These are phyloP conservation scores for Colletotrichum magnum DNA, from an alignment of 2,329 filamentous ascomycete genomes.

Conservation along the genomic window DNA sequence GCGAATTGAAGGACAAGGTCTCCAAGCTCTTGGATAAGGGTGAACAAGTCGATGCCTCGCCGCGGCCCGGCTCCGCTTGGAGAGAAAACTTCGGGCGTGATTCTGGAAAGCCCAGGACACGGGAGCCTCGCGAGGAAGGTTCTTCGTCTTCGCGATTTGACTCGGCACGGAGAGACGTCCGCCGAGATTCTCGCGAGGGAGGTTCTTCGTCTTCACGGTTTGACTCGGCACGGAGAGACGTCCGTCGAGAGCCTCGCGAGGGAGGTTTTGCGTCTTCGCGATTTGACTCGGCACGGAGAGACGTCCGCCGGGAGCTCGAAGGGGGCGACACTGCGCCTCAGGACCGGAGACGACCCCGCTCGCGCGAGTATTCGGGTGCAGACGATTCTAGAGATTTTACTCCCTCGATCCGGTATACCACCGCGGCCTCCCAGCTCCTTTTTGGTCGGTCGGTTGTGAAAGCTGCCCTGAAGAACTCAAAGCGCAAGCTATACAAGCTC, in stretches of 20 bases:
- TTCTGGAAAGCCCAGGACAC: not conserved
- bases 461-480: slow-evolving; percentile 77
- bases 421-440: slow-evolving; percentile 90
- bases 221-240: not conserved
- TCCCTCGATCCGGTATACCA: slow-evolving; percentile 71
- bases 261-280: too few species aligned
- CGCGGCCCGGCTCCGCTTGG: slow-evolving; percentile 20
- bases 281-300: not conserved
- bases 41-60: not conserved
- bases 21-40: slow-evolving; percentile 36
- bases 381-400: slow-evolving; percentile 19
- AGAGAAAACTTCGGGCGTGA: slow-evolving; percentile 1
- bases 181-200: too few species aligned
- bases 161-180: not conserved
- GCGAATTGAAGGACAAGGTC: slow-evolving; percentile 52
- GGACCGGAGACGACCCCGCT: slow-evolving; percentile 1
- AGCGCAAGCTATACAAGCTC: slow-evolving; percentile 85
- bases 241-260: not conserved
- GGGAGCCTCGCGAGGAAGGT: not conserved
- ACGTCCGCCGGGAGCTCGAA: slow-evolving; percentile 23
- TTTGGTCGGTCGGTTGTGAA: slow-evolving; percentile 88
- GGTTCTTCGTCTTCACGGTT: not conserved
- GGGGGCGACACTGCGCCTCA: not conserved
- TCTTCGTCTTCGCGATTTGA: not conserved
- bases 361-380: slow-evolving; percentile 7